A percentile compares a stretch with the other conserved stretches of the same genome.
phyloP scores from a whole-genome alignment of 228 moss, liverwort and hornwort genomes.

The Sphagnum fallax region DNA sequence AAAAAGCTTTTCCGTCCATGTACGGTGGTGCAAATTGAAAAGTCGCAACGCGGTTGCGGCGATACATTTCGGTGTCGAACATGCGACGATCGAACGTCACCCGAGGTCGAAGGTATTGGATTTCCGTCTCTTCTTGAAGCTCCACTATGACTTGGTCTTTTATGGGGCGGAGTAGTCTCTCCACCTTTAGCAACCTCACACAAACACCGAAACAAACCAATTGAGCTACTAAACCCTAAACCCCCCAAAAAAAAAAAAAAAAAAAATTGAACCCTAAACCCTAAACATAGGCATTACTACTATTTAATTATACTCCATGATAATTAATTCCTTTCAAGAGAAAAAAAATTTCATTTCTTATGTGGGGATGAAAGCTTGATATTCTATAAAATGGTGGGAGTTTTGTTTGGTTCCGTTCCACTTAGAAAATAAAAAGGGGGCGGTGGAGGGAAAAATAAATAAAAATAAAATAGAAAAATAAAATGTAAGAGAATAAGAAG shows the following conservation, averaged over 20 bases:
- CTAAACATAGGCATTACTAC: not conserved
- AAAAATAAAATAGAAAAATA: no score
- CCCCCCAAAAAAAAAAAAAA: no score
- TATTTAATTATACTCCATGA: no score
- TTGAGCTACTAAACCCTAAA: not conserved
- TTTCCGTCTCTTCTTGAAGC: conserved; percentile 79
- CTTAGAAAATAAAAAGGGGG: no score
- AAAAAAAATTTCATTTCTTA: no score
- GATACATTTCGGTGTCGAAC: conserved; percentile 77
- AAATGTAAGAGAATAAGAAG: no score
- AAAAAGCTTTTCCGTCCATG: conserved; percentile 87
- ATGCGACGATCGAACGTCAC: conserved; percentile 71
- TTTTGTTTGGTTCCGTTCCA: no score
- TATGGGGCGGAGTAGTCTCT: conserved; percentile 65
- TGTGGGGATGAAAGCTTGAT: no score
- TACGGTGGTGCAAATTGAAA: conserved; percentile 95
- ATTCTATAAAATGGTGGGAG: no score
- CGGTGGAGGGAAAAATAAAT: accelerated
- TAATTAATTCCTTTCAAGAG: no score
- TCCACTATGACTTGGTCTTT: conserved; percentile 79
- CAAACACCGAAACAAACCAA: not conserved
- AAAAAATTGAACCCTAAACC: not conserved
- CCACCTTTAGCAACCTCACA: conserved; percentile 25
- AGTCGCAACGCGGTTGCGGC: conserved; percentile 76
- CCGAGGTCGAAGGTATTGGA: conserved; percentile 81